Conservation (phyloP, 2,329 filamentous ascomycete species). For the Chrysoporthe cubensis region DNA sequence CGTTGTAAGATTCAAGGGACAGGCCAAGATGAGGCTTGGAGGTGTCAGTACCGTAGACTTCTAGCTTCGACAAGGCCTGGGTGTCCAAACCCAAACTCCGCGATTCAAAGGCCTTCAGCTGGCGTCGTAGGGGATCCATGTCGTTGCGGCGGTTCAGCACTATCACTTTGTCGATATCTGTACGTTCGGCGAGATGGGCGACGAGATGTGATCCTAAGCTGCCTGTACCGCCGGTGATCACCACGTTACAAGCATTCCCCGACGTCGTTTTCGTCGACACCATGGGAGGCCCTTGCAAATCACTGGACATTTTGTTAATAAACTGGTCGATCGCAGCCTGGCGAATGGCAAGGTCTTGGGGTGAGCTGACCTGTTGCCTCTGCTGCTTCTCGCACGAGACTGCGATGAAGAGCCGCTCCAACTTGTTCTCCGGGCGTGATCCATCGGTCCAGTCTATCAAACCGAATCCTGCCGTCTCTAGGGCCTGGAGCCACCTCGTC, state of each 20-base stretch:
- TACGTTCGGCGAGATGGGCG: conserved; percentile 33
- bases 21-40: conserved; percentile 49
- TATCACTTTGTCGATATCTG: conserved; percentile 39
- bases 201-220: conserved; percentile 45
- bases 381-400: too few species aligned
- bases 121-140: conserved; percentile 37
- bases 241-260: conserved; percentile 30
- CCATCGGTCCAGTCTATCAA: too few species aligned
- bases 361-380: too few species aligned
- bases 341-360: too few species aligned
- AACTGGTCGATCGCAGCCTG: conserved; percentile 35
- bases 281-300: too few species aligned
- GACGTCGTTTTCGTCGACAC: too few species aligned
- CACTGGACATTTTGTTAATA: neutral
- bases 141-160: conserved; percentile 50
- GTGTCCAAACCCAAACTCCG: conserved; percentile 21
- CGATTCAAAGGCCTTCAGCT: conserved; percentile 35
- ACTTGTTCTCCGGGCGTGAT: too few species aligned
- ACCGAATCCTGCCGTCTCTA: too few species aligned
- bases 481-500: neutral
- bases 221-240: conserved; percentile 46
- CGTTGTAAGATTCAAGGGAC: conserved; percentile 39
- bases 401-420: too few species aligned
- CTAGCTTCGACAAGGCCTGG: conserved; percentile 39
- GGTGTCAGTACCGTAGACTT: conserved; percentile 46